Evolutionary conservation across 2,329 filamentous ascomycete species (phyloP), one percentile per base, ranked within the genome.

Genomic region (Thelonectria blattea): DNA sequence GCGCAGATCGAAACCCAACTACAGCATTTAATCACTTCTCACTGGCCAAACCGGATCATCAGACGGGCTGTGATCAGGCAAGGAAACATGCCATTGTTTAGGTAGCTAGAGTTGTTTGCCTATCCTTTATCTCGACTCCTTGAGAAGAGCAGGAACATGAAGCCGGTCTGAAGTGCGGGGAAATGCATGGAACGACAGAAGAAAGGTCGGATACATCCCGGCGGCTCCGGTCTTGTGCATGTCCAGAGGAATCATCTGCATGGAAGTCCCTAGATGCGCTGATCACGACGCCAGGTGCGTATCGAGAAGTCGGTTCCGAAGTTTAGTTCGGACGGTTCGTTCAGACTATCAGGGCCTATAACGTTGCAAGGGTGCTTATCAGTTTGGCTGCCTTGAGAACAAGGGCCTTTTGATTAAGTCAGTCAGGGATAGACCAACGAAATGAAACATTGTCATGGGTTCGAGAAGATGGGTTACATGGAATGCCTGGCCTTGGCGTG

Each of bases 161-260:
- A 54, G 56, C 47, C 34, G 15, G 12, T 37, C 46, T 46, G 20
- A n/a, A 34, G 11, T 55, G 57, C 57, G 57, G 57, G 47, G 52
- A 17, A 49, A 43, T 41, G n/a, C 47, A 42, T 30, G 39, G n/a
- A n/a, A n/a, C n/a, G n/a, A n/a, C n/a, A n/a, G n/a, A n/a, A 2
- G 7, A 45, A 45, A 34, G 37, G 46, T 42, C 57, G 41, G 52
- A 37, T n/a, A 34, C 17, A 45, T 30, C 30, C 47, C 20, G 37
- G 22, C 57, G 52, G 52, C 8, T 47, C 52, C 41, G 57, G 39
- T 55, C 34, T 34, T 46, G n/a, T 42, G 45, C 46, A 56, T 46
- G 27, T 30, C 27, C 5, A 30, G 27, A 30, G 8, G 27, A 30
- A 15, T 3, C 22, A 30, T 24, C 14, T 24, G 24, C 43, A 27